phyloP scores from a whole-genome alignment of 164 flowering plant genomes.

The Vitis rotundifolia region DNA sequence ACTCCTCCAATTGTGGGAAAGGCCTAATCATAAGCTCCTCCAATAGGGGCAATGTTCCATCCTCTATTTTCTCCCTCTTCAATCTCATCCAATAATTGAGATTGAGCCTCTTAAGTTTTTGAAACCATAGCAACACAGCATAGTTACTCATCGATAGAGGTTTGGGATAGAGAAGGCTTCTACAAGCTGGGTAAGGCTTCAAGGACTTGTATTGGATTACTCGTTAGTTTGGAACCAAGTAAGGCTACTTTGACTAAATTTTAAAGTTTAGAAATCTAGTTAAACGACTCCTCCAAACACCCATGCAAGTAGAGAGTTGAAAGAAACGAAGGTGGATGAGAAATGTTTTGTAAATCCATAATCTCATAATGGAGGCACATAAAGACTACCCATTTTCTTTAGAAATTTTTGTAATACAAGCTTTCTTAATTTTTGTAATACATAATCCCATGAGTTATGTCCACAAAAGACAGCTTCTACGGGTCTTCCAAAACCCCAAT shows the following conservation, averaged over 20 bases:
- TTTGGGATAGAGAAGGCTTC: neutral
- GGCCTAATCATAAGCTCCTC: neutral
- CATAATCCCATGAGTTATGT: neutral
- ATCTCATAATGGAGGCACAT: constrained; percentile 9
- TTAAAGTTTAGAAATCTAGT: constrained; percentile 8
- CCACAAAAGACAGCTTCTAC: constrained; percentile 11
- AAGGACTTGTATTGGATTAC: neutral
- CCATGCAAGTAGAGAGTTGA: constrained; percentile 8
- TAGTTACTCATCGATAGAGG: neutral
- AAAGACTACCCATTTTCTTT: neutral
- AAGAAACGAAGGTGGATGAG: constrained; percentile 1
- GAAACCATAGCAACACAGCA: constrained; percentile 5
- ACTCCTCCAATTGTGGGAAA: too few species aligned
- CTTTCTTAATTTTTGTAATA: neutral
- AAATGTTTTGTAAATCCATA: neutral
- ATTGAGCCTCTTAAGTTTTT: constrained; percentile 6
- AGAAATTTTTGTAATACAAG: constrained; percentile 6
- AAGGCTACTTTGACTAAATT: too few species aligned
- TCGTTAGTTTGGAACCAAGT: too few species aligned
- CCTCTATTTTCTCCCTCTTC: neutral
- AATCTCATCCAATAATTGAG: neutral
- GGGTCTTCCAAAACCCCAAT: neutral
- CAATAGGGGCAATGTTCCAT: constrained; percentile 10
- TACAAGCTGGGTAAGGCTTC: constrained; percentile 11
- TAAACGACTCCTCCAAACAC: constrained; percentile 2